A percentile compares a stretch with the other conserved stretches of the same genome.
These are phyloP conservation scores for Ilex asprella DNA, from an alignment of 257 asterid genomes.

Conservation along the genomic window DNA sequence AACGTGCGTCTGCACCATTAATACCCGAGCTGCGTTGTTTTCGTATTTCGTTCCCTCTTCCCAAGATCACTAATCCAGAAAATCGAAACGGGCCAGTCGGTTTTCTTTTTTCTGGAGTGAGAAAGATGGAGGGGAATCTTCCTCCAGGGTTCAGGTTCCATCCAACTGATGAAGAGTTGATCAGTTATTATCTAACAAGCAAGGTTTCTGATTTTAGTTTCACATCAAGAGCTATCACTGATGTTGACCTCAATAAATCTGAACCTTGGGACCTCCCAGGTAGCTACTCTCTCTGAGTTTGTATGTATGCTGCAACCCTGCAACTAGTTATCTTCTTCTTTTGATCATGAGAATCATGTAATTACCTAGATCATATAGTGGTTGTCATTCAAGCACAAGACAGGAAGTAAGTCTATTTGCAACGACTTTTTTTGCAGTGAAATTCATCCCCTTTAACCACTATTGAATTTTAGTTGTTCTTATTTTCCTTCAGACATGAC, in stretches of 20 bases:
- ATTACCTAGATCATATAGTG: too few species aligned
- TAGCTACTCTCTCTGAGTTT: constrained; percentile 1
- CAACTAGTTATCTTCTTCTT: background rate
- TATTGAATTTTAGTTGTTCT: too few species aligned
- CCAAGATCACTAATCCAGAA: too few species aligned
- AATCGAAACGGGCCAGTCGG: background rate
- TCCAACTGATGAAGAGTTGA: constrained; percentile 83
- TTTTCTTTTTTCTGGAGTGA: too few species aligned
- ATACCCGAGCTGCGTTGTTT: constrained; percentile 7
- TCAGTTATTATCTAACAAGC: constrained; percentile 52
- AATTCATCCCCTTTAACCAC: too few species aligned
- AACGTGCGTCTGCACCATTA: constrained; percentile 19
- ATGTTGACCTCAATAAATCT: constrained; percentile 72
- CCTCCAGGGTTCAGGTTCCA: constrained; percentile 92
- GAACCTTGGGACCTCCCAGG: constrained; percentile 99
- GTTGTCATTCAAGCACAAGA: too few species aligned
- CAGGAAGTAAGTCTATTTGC: too few species aligned
- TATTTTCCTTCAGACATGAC: too few species aligned
- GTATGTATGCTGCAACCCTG: background rate
- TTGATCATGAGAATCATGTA: too few species aligned
- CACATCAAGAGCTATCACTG: constrained; percentile 45
- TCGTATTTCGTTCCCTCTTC: constrained; percentile 20
- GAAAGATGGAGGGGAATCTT: constrained; percentile 53
- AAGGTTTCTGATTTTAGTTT: constrained; percentile 57
- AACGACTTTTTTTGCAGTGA: too few species aligned